A percentile compares a stretch with the other conserved stretches of the same genome.
phyloP scores from a whole-genome alignment of 257 asterid genomes.

The Solanum clarkiae region DNA sequence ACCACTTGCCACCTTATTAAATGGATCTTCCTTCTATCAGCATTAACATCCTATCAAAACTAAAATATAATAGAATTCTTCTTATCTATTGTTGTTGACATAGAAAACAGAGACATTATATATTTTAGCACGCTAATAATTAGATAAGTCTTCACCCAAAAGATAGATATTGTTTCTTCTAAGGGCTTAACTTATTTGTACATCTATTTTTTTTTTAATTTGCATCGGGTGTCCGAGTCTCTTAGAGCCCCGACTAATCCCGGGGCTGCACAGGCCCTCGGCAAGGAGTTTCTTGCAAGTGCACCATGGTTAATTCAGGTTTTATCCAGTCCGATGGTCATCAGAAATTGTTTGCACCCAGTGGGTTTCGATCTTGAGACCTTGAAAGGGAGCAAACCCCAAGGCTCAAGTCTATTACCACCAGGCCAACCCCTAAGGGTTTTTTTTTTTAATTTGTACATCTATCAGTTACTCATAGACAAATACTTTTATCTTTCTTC shows the following conservation, averaged over 20 bases:
- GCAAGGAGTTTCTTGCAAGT: too few species aligned
- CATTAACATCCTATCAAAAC: not conserved
- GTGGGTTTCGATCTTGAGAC: too few species aligned
- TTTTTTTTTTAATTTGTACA: not conserved
- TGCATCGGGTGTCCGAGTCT: too few species aligned
- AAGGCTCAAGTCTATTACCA: too few species aligned
- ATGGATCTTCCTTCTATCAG: not conserved
- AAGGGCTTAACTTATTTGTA: not conserved
- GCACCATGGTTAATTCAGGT: too few species aligned
- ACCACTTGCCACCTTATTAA: not conserved
- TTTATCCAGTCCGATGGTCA: too few species aligned
- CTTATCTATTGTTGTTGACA: not conserved
- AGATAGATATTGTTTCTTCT: not conserved
- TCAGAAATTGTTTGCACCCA: too few species aligned
- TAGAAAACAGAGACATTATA: not conserved
- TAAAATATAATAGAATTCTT: not conserved
- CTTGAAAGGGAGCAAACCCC: too few species aligned
- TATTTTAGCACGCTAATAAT: not conserved
- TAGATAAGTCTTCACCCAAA: not conserved
- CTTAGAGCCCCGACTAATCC: too few species aligned
- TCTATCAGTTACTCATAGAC: not conserved
- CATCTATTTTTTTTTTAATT: not conserved
- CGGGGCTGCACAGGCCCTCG: too few species aligned
- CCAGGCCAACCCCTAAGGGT: too few species aligned
- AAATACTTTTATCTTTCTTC: not conserved